Evolutionary conservation across 495 filamentous ascomycete genomes (phyloP).

Genomic region (Penicillium herquei): DNA sequence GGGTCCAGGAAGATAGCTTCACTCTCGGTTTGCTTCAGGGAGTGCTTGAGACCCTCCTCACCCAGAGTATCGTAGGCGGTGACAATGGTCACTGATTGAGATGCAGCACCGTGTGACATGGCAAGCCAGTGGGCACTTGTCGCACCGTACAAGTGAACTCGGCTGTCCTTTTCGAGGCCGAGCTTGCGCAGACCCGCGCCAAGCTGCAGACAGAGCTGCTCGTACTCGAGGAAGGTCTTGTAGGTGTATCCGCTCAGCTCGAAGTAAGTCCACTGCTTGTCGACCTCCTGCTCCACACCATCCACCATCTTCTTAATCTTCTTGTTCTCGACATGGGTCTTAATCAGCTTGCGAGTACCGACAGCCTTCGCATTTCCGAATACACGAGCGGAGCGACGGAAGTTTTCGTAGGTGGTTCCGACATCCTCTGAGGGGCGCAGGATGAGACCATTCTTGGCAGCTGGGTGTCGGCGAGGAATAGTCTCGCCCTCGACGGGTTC

Average conservation of each 20-base stretch:
- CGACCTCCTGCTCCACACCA: constrained; percentile 81
- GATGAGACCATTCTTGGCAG: constrained; percentile 67
- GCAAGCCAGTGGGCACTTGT: constrained; percentile 83
- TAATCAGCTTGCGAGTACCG: constrained; percentile 75
- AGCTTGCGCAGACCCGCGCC: constrained; percentile 78
- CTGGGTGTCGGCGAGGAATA: constrained; percentile 76
- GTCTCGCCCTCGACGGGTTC: constrained; percentile 82
- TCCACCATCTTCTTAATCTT: constrained; percentile 97
- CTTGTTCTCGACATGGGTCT: constrained; percentile 87
- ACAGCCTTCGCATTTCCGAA: constrained; percentile 89
- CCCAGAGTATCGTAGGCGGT: constrained; percentile 98
- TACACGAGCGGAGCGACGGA: constrained; percentile 71
- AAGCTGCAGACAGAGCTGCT: constrained; percentile 68
- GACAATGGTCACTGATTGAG: constrained; percentile 93
- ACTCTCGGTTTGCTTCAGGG: constrained; percentile 80
- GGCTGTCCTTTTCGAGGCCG: constrained; percentile 69
- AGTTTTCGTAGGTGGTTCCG: constrained; percentile 81
- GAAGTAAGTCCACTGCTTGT: constrained; percentile 96
- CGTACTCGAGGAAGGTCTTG: constrained; percentile 85
- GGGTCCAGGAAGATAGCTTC: constrained; percentile 91
- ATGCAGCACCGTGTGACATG: constrained; percentile 70
- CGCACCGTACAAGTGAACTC: constrained; percentile 85
- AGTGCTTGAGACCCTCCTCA: constrained; percentile 89
- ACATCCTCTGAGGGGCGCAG: constrained; percentile 67
- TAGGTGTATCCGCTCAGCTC: constrained; percentile 88